Evolutionary conservation across 169 alveolate genomes (phyloP).

Genomic region (Blepharisma undulans): DNA sequence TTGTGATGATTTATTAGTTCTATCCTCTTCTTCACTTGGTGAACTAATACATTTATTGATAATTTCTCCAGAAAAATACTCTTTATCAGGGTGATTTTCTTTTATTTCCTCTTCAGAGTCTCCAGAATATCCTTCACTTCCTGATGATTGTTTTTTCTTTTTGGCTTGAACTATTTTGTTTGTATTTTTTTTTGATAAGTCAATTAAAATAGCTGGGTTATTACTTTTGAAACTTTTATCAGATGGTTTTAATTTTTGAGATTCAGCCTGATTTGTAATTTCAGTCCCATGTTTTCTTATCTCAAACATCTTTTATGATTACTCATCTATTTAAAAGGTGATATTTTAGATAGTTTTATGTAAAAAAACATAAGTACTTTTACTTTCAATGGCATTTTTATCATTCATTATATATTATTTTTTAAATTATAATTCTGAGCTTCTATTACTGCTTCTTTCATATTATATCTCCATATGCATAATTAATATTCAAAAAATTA

Average conservation of each 20-base stretch:
- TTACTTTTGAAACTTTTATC: too few species aligned
- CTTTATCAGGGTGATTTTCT: neutral
- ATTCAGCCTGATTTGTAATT: neutral
- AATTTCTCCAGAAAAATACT: neutral
- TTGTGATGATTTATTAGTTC: neutral
- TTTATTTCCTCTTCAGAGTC: neutral
- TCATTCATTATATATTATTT: neutral
- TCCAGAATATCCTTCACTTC: neutral
- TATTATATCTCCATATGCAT: too few species aligned
- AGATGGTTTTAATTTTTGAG: too few species aligned
- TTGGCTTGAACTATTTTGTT: neutral
- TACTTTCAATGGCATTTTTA: neutral
- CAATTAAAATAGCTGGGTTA: too few species aligned
- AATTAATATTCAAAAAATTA: too few species aligned
- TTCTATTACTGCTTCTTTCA: neutral
- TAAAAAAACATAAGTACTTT: neutral
- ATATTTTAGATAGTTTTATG: too few species aligned
- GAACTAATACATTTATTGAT: neutral
- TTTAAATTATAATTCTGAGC: neutral
- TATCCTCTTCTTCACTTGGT: neutral
- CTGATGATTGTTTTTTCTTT: neutral
- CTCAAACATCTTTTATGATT: neutral
- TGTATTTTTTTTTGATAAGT: neutral
- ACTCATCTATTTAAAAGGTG: too few species aligned
- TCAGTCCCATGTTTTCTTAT: neutral